Base-by-base conservation (phyloP, 1,284 basidiomycete genomes). In the Moniliophthora roreri region DNA sequence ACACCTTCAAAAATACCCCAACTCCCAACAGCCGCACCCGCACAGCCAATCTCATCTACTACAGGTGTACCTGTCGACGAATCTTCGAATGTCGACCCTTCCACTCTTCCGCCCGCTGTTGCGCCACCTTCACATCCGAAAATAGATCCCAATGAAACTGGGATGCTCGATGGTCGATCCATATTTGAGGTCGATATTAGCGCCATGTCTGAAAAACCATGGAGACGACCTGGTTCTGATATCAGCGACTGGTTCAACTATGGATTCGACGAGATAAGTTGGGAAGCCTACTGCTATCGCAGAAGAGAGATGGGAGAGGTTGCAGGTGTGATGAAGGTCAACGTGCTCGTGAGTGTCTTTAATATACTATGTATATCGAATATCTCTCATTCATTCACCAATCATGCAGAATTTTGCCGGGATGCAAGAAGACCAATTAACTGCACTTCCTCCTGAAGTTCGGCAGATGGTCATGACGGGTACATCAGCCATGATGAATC, bases 241-340 rank as follows among this genome's bases (percentile, higher is more conserved):
- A 78, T 98, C 53, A 91, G 91, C 62, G 96, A 98, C 73, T 99
- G 93, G 89, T 99, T 99, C 76, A 99, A 99, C 72, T 99, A 98
- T 63, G 97, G 97, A 0, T 99, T 99, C 67, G 96, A 99, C 69
- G 97, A 99, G 71, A 81, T 93, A 11, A 90, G 89, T 16, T 99
- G 95, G 93, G 90, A 92, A 61, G 85, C 88, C 42, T 99, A 95
- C 69, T 90, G 92, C 63, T 87, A 90, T 66, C 86, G 92, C 62
- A 81, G 95, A 63, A 79, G 89, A 38, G 89, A 92, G 55, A 75
- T 96, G 60, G 87, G 88, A 2, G 89, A 93, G 47, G 73, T 89
- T 49, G 89, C 91, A 5, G 82, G 81, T 50, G 86, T 89, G 39
- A 73, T 92, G 44, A 92, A 91, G 66, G 79, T 80, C 0, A 90